These are phyloP conservation scores for Symbiodinium natans DNA, from an alignment of 73 alveolate genomes.

Conservation along the genomic window DNA sequence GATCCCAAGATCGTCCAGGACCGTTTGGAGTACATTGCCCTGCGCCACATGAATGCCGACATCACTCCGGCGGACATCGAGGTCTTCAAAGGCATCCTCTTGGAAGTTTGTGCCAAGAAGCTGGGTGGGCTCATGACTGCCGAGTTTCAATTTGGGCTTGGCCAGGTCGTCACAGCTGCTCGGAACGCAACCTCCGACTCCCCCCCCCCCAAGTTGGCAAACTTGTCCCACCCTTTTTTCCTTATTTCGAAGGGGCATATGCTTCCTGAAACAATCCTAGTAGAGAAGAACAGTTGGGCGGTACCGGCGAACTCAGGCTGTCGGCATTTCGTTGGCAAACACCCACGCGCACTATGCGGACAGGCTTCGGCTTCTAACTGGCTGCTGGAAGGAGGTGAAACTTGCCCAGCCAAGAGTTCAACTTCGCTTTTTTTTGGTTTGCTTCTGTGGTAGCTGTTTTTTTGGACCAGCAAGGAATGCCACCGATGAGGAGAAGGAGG, in stretches of 20 bases:
- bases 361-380: neutral
- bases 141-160: neutral
- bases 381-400: no score
- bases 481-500: neutral
- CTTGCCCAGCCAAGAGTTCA: no score
- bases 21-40: neutral
- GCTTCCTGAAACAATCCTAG: no score
- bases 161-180: neutral
- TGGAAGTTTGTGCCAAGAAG: neutral
- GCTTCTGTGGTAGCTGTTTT: no score
- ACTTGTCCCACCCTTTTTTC: no score
- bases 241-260: no score
- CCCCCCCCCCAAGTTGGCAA: no score
- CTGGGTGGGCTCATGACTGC: slow-evolving; percentile 2
- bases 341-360: neutral
- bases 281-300: no score
- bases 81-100: neutral
- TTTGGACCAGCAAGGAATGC: neutral
- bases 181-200: no score
- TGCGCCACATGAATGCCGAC: neutral
- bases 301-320: no score
- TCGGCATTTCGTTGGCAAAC: neutral
- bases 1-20: neutral
- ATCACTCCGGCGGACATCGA: neutral
- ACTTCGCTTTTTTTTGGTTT: no score